Evolutionary conservation across 2,329 filamentous ascomycete species (phyloP).

Genomic region (Clonostachys rhizophaga): DNA sequence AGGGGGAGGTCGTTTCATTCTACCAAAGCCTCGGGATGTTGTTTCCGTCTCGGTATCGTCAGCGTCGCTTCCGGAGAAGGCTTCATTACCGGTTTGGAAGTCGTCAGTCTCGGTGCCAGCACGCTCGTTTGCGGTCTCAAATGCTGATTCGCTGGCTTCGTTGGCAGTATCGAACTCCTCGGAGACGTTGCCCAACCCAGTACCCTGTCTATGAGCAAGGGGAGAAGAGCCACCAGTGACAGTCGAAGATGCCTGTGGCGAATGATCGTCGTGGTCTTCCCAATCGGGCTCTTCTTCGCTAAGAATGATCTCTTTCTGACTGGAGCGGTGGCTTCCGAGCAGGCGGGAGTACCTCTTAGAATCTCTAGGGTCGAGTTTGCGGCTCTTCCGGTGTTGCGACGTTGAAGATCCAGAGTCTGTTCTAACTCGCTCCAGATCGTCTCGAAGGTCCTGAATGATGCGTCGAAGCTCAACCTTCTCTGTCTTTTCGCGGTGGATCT

Average conservation of each 20-base stretch:
- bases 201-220: neutral
- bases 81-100: slow-evolving; percentile 91
- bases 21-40: slow-evolving; percentile 35
- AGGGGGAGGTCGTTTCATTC: slow-evolving; percentile 33
- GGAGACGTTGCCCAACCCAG: slow-evolving; percentile 18
- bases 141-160: slow-evolving; percentile 64
- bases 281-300: slow-evolving; percentile 70
- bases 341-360: slow-evolving; percentile 77
- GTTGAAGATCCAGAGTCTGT: slow-evolving; percentile 39
- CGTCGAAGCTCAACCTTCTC: slow-evolving; percentile 95
- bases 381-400: slow-evolving; percentile 51
- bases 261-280: slow-evolving; percentile 67
- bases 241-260: slow-evolving; percentile 14
- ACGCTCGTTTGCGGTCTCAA: slow-evolving; percentile 71
- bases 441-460: slow-evolving; percentile 90
- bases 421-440: slow-evolving; percentile 76
- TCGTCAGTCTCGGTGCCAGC: slow-evolving; percentile 79
- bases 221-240: slow-evolving; percentile 1
- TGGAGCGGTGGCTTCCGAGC: slow-evolving; percentile 70
- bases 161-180: slow-evolving; percentile 80
- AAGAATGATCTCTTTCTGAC: slow-evolving; percentile 71
- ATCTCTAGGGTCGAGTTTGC: slow-evolving; percentile 58
- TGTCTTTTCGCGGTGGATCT: slow-evolving; percentile 95
- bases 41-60: slow-evolving; percentile 93
- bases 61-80: slow-evolving; percentile 64